phyloP scores from a whole-genome alignment of 768 basidiomycete genomes.

The Chalciporus piperatus region DNA sequence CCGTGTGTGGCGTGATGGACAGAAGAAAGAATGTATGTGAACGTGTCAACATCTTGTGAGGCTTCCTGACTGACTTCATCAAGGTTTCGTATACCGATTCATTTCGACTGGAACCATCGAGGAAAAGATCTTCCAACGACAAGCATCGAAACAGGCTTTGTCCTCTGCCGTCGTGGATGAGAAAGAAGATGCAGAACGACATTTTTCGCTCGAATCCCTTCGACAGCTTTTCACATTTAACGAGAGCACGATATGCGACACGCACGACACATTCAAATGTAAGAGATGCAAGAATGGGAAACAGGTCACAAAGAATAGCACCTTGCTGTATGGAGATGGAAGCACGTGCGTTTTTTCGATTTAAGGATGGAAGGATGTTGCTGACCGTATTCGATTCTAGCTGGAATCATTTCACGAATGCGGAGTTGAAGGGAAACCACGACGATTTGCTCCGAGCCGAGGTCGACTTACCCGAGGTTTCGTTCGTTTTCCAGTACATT shows the following conservation, averaged over 20 bases:
- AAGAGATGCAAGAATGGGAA: constrained; percentile 85
- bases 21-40: constrained; percentile 95
- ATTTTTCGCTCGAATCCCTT: constrained; percentile 88
- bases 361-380: not conserved
- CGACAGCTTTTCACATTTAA: constrained; percentile 92
- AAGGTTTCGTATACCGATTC: constrained; percentile 98
- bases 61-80: not conserved
- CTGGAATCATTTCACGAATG: constrained; percentile 97
- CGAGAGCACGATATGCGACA: constrained; percentile 82
- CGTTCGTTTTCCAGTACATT: constrained; percentile 95
- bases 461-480: constrained; percentile 76
- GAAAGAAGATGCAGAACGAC: constrained; percentile 91
- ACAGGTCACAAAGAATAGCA: constrained; percentile 79
- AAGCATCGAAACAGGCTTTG: constrained; percentile 93
- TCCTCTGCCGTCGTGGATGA: constrained; percentile 99
- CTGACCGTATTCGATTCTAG: constrained; percentile 38
- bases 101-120: constrained; percentile 97
- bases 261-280: constrained; percentile 98
- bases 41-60: not conserved
- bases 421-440: constrained; percentile 85
- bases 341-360: constrained; percentile 73
- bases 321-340: constrained; percentile 91
- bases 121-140: constrained; percentile 98
- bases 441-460: constrained; percentile 94
- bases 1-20: constrained; percentile 98